Base-by-base conservation (phyloP, 2,329 filamentous ascomycete genomes). In the Phyllosticta citribraziliensis region DNA sequence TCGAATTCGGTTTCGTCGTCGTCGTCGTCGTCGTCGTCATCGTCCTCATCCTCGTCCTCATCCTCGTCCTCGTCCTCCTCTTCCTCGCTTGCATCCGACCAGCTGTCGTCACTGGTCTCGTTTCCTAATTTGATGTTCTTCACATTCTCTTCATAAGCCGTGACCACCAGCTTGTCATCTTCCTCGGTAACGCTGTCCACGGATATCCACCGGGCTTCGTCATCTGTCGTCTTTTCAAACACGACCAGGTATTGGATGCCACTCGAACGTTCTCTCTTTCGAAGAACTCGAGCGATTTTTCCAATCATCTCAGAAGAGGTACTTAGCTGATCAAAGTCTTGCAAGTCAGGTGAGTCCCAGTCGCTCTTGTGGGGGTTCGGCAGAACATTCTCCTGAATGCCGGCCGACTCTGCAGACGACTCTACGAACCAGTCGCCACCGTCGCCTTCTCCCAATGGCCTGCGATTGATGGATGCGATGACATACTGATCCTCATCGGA, bases 221-320 rank as follows among this genome's bases (percentile, higher is more conserved):
- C 78, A 1, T 70, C 65, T 11, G 70, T 70, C 11, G 75, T 72
- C 35, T 75, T 74, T 63, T 76, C 68, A 66, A 77, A 79, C 33
- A 79, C 75, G n/a, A 82, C 75, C 30, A 83, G 75, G 66, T 82
- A 83, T 62, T 82, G 79, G 2, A 75, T 53, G 27, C 79, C 79
- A 52, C 68, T 72, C 20, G 71, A 69, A 52, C 78, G 75, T 22
- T 72, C 70, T 53, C 81, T 74, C 63, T 76, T 79, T 8, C 75
- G 72, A 3, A 82, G 64, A 14, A 83, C 72, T 6, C 69, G 72
- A 35, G 71, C 69, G 5, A 82, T 69, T 5, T 70, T 70, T 24
- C 74, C 76, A 57, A 74, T 67, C 0, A 75, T 69, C 22, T 78
- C 79, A 60, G 78, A 77, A 1, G 78, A 80, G 2, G 80, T 82